Conservation (phyloP, 129 eudicot species). For the Tanacetum coccineum region DNA sequence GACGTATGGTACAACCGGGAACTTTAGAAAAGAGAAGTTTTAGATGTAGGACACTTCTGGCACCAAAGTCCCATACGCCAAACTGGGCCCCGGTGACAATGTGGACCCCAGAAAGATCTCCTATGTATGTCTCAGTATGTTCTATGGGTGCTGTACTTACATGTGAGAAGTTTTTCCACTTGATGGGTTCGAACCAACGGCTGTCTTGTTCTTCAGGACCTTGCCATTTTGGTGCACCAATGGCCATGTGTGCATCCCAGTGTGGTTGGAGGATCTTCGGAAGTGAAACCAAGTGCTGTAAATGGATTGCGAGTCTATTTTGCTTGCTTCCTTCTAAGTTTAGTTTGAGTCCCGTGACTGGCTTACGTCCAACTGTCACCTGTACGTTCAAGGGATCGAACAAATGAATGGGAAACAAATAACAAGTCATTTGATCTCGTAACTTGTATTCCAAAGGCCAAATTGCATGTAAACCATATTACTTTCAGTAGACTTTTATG, state of each 20-base stretch:
- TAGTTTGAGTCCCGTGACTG: constrained; percentile 82
- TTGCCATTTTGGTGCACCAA: constrained; percentile 92
- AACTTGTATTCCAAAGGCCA: neutral
- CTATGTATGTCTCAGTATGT: constrained; percentile 73
- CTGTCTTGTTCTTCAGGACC: constrained; percentile 98
- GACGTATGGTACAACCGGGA: constrained; percentile 84
- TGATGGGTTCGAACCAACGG: constrained; percentile 93
- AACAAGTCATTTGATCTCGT: neutral
- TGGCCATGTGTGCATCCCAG: constrained; percentile 90
- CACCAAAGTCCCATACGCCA: constrained; percentile 92
- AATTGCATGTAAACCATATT: too few relatives aligned
- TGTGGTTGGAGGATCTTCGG: constrained; percentile 92
- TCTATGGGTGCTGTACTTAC: constrained; percentile 93
- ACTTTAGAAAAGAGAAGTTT: constrained; percentile 84
- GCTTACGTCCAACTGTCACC: constrained; percentile 92
- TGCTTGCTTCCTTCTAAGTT: constrained; percentile 77
- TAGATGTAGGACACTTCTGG: constrained; percentile 74
- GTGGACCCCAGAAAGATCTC: constrained; percentile 89
- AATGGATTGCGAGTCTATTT: constrained; percentile 67
- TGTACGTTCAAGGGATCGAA: constrained; percentile 20
- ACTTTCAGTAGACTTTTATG: too few relatives aligned
- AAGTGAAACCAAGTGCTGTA: constrained; percentile 83
- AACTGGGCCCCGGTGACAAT: constrained; percentile 94
- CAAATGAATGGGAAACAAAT: neutral
- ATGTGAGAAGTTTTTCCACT: constrained; percentile 87